A percentile compares a stretch with the other conserved stretches of the same genome.
These are phyloP conservation scores for Mycena venus DNA, from an alignment of 768 basidiomycete species.

Conservation along the genomic window DNA sequence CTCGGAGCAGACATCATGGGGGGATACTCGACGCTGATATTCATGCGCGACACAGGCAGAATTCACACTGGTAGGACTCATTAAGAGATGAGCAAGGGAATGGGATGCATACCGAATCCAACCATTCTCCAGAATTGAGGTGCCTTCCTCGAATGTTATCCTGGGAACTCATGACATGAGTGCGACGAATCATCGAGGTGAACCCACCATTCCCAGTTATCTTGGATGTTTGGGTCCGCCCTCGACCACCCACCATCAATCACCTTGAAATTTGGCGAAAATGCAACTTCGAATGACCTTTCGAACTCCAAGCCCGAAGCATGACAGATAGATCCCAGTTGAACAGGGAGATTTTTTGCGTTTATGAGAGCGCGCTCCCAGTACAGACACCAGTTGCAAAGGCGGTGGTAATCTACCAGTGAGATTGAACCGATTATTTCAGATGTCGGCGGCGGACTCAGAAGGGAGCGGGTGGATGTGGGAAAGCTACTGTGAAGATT, in stretches of 20 bases:
- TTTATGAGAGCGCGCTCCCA: background rate
- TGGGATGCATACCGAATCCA: too few species aligned
- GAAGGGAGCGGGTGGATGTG: background rate
- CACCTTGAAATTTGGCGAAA: background rate
- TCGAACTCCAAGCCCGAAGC: background rate
- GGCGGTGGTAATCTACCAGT: background rate
- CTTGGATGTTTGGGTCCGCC: background rate
- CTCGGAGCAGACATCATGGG: too few species aligned
- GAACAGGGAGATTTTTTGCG: background rate
- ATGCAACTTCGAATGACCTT: background rate
- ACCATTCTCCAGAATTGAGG: too few species aligned
- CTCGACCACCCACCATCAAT: background rate
- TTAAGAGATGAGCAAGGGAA: too few species aligned
- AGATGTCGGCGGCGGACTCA: background rate
- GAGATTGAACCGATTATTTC: background rate
- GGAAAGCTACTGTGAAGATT: background rate
- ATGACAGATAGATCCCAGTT: background rate
- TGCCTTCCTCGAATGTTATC: too few species aligned
- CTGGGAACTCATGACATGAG: too few species aligned
- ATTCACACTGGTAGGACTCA: too few species aligned
- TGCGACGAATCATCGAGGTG: too few species aligned
- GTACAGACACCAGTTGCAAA: background rate
- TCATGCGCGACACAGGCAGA: too few species aligned
- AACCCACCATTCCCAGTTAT: too few species aligned
- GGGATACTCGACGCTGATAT: too few species aligned